Conservation (phyloP, 768 basidiomycete genomes). For the Tricholoma bakamatsutake region DNA sequence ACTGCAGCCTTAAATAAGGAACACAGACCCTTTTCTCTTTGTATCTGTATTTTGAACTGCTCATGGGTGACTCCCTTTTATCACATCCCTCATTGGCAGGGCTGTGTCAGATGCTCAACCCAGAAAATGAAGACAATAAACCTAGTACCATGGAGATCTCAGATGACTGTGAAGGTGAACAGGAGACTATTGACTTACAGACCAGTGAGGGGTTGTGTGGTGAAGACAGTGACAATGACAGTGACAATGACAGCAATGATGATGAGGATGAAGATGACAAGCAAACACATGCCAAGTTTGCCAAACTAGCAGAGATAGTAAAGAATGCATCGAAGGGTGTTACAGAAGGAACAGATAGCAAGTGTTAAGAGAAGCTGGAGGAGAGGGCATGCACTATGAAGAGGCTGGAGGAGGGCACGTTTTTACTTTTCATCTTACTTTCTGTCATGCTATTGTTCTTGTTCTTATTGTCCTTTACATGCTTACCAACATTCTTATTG, state of each 20-base stretch:
- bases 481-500: no score
- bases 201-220: neutral
- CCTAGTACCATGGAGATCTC: conserved; percentile 9
- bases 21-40: no score
- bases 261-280: neutral
- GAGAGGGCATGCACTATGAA: no score
- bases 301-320: neutral
- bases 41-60: no score
- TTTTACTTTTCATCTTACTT: no score
- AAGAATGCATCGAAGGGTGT: conserved; percentile 24
- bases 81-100: neutral
- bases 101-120: neutral
- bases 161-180: conserved; percentile 20
- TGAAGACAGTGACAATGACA: conserved; percentile 8
- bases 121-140: neutral
- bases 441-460: no score
- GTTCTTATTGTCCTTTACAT: no score
- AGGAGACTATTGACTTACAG: conserved; percentile 9
- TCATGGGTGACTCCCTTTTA: neutral
- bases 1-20: no score
- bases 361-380: no score
- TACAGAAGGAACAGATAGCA: conserved; percentile 22
- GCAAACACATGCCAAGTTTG: neutral
- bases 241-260: conserved; percentile 11
- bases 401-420: no score